phyloP scores from a whole-genome alignment of 1,284 basidiomycete species.

The Marasmius oreades region DNA sequence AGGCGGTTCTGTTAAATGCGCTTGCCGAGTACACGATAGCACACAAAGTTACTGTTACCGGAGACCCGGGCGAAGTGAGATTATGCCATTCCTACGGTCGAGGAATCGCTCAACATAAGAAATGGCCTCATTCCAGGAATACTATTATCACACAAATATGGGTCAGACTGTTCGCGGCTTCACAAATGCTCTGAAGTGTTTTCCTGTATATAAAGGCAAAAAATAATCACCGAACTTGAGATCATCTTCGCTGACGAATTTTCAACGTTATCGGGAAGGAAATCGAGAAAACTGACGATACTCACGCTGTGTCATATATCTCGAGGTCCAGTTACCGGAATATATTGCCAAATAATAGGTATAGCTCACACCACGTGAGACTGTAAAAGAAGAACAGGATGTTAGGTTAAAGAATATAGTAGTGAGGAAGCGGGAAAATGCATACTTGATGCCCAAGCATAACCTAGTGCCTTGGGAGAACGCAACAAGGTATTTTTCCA shows the following conservation, averaged over 20 bases:
- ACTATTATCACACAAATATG: too few species aligned
- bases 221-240: neutral
- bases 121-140: too few species aligned
- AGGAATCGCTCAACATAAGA: too few species aligned
- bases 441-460: constrained; percentile 4
- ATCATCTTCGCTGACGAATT: neutral
- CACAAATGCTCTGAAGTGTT: neutral
- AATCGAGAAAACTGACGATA: neutral
- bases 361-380: constrained; percentile 25
- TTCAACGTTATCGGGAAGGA: neutral
- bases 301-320: constrained; percentile 6
- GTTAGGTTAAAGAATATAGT: neutral
- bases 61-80: too few species aligned
- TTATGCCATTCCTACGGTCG: too few species aligned
- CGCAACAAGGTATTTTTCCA: constrained; percentile 6
- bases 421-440: neutral
- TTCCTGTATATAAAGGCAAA: neutral
- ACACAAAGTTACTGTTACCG: too few species aligned
- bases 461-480: constrained; percentile 12
- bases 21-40: too few species aligned
- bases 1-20: too few species aligned
- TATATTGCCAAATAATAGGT: constrained; percentile 21
- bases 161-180: neutral
- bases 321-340: constrained; percentile 23
- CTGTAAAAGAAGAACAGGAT: constrained; percentile 9